A percentile compares a stretch with the other conserved stretches of the same genome.
phyloP scores from a whole-genome alignment of 2,329 filamentous ascomycete species.

The Leptographium galeiforme region DNA sequence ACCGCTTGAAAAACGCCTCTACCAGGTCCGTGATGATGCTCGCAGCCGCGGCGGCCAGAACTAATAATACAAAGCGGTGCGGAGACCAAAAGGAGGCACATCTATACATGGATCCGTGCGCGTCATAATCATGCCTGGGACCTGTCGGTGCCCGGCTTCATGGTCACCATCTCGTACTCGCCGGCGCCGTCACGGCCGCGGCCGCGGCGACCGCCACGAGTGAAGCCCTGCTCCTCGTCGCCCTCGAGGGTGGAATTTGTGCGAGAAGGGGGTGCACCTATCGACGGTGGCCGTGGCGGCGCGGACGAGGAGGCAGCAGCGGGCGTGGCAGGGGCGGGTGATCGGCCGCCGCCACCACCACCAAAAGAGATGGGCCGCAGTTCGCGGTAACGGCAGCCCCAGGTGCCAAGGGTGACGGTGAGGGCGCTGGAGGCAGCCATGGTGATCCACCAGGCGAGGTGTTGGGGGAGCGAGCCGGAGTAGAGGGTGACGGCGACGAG shows the following conservation, averaged over 20 bases:
- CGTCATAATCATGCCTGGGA: no score
- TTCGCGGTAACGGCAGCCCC: slow-evolving; percentile 85
- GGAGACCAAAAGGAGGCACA: no score
- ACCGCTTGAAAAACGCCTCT: not conserved
- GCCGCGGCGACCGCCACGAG: slow-evolving; percentile 35
- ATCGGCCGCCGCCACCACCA: slow-evolving; percentile 27
- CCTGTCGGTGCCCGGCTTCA: slow-evolving; percentile 20
- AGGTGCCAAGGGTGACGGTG: slow-evolving; percentile 56
- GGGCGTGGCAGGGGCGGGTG: slow-evolving; percentile 11
- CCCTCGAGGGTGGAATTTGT: slow-evolving; percentile 10
- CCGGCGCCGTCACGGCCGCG: slow-evolving; percentile 40
- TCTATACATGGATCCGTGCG: no score
- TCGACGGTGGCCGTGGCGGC: slow-evolving; percentile 8
- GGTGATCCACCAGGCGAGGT: slow-evolving; percentile 74
- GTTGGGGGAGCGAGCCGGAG: slow-evolving; percentile 59
- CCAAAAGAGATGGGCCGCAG: slow-evolving; percentile 80
- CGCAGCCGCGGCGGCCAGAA: not conserved
- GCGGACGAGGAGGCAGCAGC: not conserved
- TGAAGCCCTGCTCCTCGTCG: slow-evolving; percentile 37
- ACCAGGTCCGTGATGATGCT: not conserved
- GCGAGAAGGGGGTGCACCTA: not conserved
- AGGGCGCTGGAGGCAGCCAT: slow-evolving; percentile 33
- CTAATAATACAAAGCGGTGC: no score
- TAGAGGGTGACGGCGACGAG: slow-evolving; percentile 50
- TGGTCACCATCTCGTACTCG: slow-evolving; percentile 53